Evolutionary conservation across 169 alveolate species (phyloP).

Genomic region (Theileria equi): DNA sequence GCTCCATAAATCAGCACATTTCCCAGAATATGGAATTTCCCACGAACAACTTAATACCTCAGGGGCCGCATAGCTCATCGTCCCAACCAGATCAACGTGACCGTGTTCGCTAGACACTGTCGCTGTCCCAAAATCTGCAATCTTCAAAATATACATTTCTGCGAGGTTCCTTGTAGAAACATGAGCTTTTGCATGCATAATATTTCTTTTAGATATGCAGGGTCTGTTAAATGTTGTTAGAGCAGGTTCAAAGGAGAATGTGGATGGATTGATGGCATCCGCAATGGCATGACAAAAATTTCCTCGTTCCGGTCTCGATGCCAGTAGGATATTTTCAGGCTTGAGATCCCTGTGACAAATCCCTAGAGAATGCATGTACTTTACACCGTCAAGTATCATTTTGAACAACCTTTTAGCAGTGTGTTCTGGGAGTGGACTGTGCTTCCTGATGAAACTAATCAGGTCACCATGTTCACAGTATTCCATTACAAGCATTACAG

Average conservation of each 20-base stretch:
- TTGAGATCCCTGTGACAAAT: conserved; percentile 88
- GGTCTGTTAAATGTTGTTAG: too few relatives aligned
- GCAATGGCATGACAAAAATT: too few relatives aligned
- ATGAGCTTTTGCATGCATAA: too few relatives aligned
- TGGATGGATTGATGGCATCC: too few relatives aligned
- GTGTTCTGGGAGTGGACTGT: conserved; percentile 67
- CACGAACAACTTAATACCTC: conserved; percentile 76
- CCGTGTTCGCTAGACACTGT: conserved; percentile 45
- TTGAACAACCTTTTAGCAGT: conserved; percentile 75
- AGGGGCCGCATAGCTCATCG: conserved; percentile 81
- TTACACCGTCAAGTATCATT: conserved; percentile 73
- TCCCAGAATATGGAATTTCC: conserved; percentile 85
- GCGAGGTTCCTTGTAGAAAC: conserved; percentile 24
- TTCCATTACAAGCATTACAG: conserved; percentile 81
- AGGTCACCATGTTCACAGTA: conserved; percentile 89
- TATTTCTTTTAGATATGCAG: too few relatives aligned
- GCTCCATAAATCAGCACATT: conserved; percentile 95
- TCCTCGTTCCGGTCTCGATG: too few relatives aligned
- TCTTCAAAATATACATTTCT: conserved; percentile 83
- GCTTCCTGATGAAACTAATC: conserved; percentile 81
- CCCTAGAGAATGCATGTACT: conserved; percentile 76
- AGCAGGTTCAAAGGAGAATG: too few relatives aligned
- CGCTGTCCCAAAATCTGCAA: conserved; percentile 92
- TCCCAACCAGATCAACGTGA: conserved; percentile 74
- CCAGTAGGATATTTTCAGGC: conserved; percentile 89